A percentile compares a stretch with the other conserved stretches of the same genome.
phyloP scores from a whole-genome alignment of 2,329 filamentous ascomycete species.

The Fusarium coicis region DNA sequence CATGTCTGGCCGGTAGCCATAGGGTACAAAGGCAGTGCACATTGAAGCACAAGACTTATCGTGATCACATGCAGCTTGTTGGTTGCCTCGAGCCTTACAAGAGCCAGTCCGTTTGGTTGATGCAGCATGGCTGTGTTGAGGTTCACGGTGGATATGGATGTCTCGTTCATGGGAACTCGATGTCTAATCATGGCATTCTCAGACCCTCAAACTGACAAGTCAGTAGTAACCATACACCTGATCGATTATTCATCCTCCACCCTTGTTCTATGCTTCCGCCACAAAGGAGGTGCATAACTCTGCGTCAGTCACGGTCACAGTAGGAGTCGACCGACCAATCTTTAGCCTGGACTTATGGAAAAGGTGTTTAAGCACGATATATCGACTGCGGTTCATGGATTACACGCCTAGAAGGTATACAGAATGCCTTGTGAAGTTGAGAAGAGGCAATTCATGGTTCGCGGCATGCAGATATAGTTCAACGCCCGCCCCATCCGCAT shows the following conservation, averaged over 20 bases:
- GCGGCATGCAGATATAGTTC: constrained; percentile 4
- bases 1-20: constrained; percentile 5
- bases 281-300: constrained; percentile 12
- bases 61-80: neutral
- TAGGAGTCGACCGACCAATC: constrained; percentile 4
- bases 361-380: constrained; percentile 8
- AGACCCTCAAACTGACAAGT: constrained; percentile 5
- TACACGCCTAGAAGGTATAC: neutral
- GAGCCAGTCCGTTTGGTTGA: constrained; percentile 8
- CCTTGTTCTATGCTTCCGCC: constrained; percentile 8
- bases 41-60: constrained; percentile 1
- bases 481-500: constrained; percentile 1
- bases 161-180: constrained; percentile 8
- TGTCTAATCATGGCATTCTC: constrained; percentile 14
- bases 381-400: neutral
- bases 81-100: constrained; percentile 7
- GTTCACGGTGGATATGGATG: constrained; percentile 18
- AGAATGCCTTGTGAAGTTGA: constrained; percentile 20
- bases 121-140: constrained; percentile 13
- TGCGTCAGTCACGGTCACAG: constrained; percentile 5
- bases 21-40: constrained; percentile 30
- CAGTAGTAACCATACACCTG: neutral
- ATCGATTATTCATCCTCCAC: neutral
- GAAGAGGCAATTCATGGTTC: constrained; percentile 1
- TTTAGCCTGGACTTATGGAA: neutral